A percentile compares a stretch with the other conserved stretches of the same genome.
Conservation (phyloP, 805 yeast genomes). For the Nakazawaea ambrosiae region DNA sequence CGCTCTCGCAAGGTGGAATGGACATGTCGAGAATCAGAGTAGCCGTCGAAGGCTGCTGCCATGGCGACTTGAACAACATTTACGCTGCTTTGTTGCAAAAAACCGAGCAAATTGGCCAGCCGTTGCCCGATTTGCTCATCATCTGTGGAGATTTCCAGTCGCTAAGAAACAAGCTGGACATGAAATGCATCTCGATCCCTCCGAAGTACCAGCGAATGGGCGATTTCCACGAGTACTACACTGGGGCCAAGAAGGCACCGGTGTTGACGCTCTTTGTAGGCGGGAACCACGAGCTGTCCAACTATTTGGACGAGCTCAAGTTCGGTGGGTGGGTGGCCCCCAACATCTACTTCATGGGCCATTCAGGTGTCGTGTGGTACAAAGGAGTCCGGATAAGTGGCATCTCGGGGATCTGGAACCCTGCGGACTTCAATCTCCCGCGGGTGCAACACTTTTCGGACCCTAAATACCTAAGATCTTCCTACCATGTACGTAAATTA, state of each 20-base stretch:
- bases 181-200: conserved; percentile 71
- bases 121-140: conserved; percentile 50
- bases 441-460: conserved; percentile 41
- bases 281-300: conserved; percentile 92
- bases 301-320: conserved; percentile 62
- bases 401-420: conserved; percentile 75
- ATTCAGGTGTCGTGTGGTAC: conserved; percentile 64
- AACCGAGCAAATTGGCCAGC: conserved; percentile 17
- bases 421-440: conserved; percentile 35
- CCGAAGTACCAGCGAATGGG: conserved; percentile 67
- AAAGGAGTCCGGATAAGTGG: conserved; percentile 77
- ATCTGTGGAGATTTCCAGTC: conserved; percentile 94
- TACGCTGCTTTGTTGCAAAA: conserved; percentile 28
- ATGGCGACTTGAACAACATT: conserved; percentile 64
- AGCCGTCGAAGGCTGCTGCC: conserved; percentile 88
- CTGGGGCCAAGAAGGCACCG: conserved; percentile 58
- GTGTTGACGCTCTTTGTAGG: conserved; percentile 79
- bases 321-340: conserved; percentile 94
- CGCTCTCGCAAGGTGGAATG: no score
- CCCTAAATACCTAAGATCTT: conserved; percentile 39
- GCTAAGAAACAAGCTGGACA: conserved; percentile 54
- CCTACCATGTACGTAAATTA: conserved; percentile 67
- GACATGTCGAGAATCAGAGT: conserved; percentile 28
- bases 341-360: conserved; percentile 79
- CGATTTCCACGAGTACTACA: conserved; percentile 71